Conservation (phyloP, 106 monocot genomes). For the Dendrobium huoshanense region DNA sequence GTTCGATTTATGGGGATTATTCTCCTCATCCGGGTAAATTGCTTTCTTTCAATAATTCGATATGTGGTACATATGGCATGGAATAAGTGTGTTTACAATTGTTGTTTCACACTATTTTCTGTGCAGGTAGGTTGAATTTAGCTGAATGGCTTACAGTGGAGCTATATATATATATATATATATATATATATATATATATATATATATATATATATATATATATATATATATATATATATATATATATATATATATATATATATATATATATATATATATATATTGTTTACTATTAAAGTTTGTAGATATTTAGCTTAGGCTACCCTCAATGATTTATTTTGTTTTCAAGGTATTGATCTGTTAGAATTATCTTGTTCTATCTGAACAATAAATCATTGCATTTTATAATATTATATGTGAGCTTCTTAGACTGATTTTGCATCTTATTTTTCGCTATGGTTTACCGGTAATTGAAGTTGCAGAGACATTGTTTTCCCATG, state of each 20-base stretch:
- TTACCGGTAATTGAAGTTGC: neutral
- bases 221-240: neutral
- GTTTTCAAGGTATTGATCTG: neutral
- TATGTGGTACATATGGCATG: neutral
- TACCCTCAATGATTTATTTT: neutral
- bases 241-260: neutral
- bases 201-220: neutral
- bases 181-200: neutral
- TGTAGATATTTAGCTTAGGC: neutral
- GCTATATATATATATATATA: neutral
- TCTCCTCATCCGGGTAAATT: neutral
- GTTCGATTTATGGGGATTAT: neutral
- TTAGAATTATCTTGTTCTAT: slow-evolving; percentile 3
- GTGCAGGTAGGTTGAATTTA: slow-evolving; percentile 6
- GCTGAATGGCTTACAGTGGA: neutral
- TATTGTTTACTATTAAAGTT: slow-evolving; percentile 5
- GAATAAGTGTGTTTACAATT: neutral
- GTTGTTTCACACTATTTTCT: neutral
- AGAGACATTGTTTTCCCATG: neutral
- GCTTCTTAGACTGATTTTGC: neutral
- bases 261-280: neutral
- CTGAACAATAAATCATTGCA: slow-evolving; percentile 2
- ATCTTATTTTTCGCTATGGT: neutral
- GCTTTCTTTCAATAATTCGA: neutral
- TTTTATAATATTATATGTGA: neutral